Evolutionary conservation across 2,329 filamentous ascomycete species (phyloP).

Genomic region (Talaromyces marneffei): DNA sequence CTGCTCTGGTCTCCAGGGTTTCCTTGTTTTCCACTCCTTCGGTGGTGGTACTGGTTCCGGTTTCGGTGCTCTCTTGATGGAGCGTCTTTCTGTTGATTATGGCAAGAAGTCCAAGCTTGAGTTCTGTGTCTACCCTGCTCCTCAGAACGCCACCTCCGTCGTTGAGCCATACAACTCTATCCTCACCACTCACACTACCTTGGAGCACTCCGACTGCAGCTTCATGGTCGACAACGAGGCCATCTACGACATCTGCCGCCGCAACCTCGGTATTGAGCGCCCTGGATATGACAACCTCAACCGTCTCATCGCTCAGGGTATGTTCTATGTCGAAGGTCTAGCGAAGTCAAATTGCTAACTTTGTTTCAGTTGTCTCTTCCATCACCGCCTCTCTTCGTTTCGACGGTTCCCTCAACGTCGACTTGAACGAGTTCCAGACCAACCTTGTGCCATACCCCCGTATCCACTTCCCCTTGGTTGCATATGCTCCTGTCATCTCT

Average conservation of each 20-base stretch:
- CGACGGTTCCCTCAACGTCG: constrained; percentile 97
- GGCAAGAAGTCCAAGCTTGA: constrained; percentile 99
- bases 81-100: constrained; percentile 97
- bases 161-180: constrained; percentile 99
- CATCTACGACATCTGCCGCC: constrained; percentile 98
- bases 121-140: constrained; percentile 98
- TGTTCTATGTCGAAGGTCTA: too few relatives aligned
- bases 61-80: constrained; percentile 97
- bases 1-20: constrained; percentile 96
- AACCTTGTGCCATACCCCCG: constrained; percentile 98
- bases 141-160: constrained; percentile 92
- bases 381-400: constrained; percentile 98
- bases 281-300: constrained; percentile 99
- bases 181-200: constrained; percentile 95
- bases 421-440: constrained; percentile 99
- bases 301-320: constrained; percentile 83
- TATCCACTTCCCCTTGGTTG: constrained; percentile 98
- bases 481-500: constrained; percentile 90
- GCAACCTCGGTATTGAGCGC: constrained; percentile 93
- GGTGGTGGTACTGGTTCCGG: constrained; percentile 98
- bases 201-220: constrained; percentile 98
- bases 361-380: constrained; percentile 72
- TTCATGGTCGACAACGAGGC: constrained; percentile 99
- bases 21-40: constrained; percentile 99
- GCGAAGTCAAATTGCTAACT: constrained; percentile 33